Conservation (phyloP, 2,329 filamentous ascomycete genomes). For the Rhynchosporium agropyri region DNA sequence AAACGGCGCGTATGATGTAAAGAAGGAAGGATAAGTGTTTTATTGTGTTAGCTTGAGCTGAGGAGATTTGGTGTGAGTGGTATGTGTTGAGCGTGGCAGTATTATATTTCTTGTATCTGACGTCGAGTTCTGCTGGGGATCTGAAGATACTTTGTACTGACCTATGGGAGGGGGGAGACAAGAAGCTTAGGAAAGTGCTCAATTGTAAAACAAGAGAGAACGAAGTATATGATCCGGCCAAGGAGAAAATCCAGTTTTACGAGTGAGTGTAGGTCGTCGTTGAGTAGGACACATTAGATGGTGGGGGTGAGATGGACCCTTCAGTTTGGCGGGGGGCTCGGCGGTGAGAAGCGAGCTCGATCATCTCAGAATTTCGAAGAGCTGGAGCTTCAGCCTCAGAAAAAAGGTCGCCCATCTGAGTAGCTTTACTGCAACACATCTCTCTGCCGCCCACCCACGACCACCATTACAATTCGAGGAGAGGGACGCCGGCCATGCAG, state of each 20-base stretch:
- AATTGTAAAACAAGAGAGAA: not conserved
- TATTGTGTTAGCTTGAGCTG: not conserved
- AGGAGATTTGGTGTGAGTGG: not conserved
- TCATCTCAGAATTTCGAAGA: slow-evolving; percentile 5
- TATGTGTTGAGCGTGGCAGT: not conserved
- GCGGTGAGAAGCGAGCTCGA: slow-evolving; percentile 8
- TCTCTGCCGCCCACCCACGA: not conserved
- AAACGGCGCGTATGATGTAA: not conserved
- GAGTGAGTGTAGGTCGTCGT: slow-evolving; percentile 17
- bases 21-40: not conserved
- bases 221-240: not conserved
- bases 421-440: slow-evolving; percentile 13
- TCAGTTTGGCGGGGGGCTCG: not conserved
- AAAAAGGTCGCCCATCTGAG: slow-evolving; percentile 17
- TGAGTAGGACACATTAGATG: not conserved
- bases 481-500: slow-evolving; percentile 39
- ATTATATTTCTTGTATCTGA: slow-evolving; percentile 9
- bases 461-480: slow-evolving; percentile 20
- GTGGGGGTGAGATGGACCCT: slow-evolving; percentile 10
- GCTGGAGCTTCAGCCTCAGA: slow-evolving; percentile 25
- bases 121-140: not conserved
- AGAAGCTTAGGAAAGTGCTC: not conserved
- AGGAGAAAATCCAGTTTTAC: not conserved
- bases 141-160: not conserved
- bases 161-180: not conserved